Percentiles rank a stretch among this genome's conserved stretches.
Evolutionary conservation across 2,329 filamentous ascomycete species (phyloP).

Genomic region (Diplodia sapinea): DNA sequence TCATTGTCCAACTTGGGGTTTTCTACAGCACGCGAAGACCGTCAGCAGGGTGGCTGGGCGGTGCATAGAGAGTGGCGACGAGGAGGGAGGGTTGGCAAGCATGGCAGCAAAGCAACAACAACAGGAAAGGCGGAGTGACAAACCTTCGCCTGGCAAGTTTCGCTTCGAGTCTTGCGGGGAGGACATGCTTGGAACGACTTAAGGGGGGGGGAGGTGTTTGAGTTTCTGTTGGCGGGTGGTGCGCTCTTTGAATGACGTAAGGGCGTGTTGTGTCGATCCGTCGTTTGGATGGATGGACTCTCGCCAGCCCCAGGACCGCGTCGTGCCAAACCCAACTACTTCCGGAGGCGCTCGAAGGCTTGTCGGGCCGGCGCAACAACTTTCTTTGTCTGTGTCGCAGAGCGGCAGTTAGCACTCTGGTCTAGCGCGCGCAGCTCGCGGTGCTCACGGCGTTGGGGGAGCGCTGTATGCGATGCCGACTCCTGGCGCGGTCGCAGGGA

Average conservation of each 20-base stretch:
- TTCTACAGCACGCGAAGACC: constrained; percentile 12
- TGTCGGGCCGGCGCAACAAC: neutral
- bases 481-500: constrained; percentile 31
- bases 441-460: constrained; percentile 5
- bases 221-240: constrained; percentile 43
- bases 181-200: constrained; percentile 45
- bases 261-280: constrained; percentile 37
- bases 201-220: constrained; percentile 42
- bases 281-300: constrained; percentile 28
- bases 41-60: constrained; percentile 12
- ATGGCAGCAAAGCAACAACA: constrained; percentile 8
- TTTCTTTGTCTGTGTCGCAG: constrained; percentile 32
- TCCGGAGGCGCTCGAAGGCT: constrained; percentile 26
- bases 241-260: constrained; percentile 47
- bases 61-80: constrained; percentile 8
- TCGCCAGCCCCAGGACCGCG: constrained; percentile 36
- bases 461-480: constrained; percentile 18
- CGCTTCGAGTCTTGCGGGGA: constrained; percentile 47
- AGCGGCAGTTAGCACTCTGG: constrained; percentile 16
- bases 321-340: constrained; percentile 35
- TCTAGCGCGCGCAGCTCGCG: constrained; percentile 8
- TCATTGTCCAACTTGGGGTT: constrained; percentile 28
- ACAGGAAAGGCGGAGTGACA: constrained; percentile 33
- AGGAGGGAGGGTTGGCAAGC: neutral
- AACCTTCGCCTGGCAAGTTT: constrained; percentile 46